Conservation (phyloP, 2,329 filamentous ascomycete species). For the Scedosporium apiospermum region DNA sequence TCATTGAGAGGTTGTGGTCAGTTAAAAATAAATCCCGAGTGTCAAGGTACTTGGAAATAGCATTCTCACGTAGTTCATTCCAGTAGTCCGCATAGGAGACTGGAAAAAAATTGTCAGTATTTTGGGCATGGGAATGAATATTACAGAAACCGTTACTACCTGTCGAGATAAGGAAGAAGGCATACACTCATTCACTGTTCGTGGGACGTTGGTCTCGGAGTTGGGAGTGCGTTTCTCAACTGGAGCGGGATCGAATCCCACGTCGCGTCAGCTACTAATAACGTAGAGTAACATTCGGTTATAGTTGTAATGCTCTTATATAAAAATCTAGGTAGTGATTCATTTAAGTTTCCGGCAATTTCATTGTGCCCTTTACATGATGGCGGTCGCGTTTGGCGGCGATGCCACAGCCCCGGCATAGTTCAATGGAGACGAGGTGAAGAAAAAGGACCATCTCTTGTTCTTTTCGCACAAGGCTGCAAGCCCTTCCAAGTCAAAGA, state of each 20-base stretch:
- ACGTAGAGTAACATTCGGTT: neutral
- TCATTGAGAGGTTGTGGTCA: neutral
- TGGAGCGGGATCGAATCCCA: too few relatives aligned
- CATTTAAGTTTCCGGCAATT: neutral
- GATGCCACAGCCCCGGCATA: constrained; percentile 11
- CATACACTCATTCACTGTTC: too few relatives aligned
- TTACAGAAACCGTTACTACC: too few relatives aligned
- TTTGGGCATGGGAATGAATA: too few relatives aligned
- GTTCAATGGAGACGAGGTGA: constrained; percentile 12
- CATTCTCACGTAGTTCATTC: too few relatives aligned
- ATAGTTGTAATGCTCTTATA: neutral
- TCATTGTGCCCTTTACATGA: constrained; percentile 8
- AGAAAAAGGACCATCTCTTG: constrained; percentile 13
- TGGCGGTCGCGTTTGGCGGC: constrained; percentile 13
- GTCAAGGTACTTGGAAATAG: neutral
- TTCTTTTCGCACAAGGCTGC: constrained; percentile 10
- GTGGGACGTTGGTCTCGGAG: too few relatives aligned
- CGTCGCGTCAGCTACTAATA: too few relatives aligned
- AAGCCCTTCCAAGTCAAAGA: constrained; percentile 18
- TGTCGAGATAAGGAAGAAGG: too few relatives aligned
- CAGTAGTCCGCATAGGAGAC: too few relatives aligned
- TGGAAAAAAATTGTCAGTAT: too few relatives aligned
- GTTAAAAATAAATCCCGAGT: neutral
- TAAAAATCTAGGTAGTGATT: neutral
- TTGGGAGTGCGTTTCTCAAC: neutral